Base-by-base conservation (phyloP, 176 grass and related monocot species). In the Pharus latifolius region DNA sequence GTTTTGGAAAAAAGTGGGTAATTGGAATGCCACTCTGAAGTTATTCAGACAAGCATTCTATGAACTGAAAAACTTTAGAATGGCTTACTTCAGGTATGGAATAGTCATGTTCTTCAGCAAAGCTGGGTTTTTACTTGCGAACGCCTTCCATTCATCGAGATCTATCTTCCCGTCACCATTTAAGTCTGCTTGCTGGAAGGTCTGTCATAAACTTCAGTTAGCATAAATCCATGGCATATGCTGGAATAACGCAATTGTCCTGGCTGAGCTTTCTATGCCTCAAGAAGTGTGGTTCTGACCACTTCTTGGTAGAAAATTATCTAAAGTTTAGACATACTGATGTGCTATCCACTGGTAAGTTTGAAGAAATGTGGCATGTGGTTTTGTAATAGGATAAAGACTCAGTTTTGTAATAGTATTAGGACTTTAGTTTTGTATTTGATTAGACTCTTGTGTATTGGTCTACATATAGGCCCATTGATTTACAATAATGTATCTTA, bases 51-150 rank as follows among this genome's bases (percentile, higher is more conserved):
- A 73, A 47, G 48, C 28, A 56, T 57, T 17, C 17, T 17, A 17
- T 16, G 9, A 62, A 58, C 46, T 72, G 43, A 57, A 81, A 53
- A 51, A n/a, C n/a, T 49, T 26, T 33, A n/a, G 10, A 19, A 2
- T 14, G 7, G 59, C 85, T 83, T 82, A 89, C 75, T 95, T 95
- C 2, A 90, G 56, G 58, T 96, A 96, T 15, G 91, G 91, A 27
- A 96, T 75, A 56, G 69, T 90, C 80, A 96, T 90, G 38, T 96
- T 96, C 84, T 80, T 90, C 22, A 96, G 60, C 63, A 96, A 80
- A 62, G 69, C 42, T 0, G 87, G 91, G 26, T 90, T 80, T 59
- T 82, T 47, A 34, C 68, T 76, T 1, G 62, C 83, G 0, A 96
- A 79, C 3, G 23, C 47, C 29, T 87, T 87, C 91, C 87, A 90